Evolutionary conservation across 441 rosid species (phyloP).

Genomic region (Adansonia grandidieri): DNA sequence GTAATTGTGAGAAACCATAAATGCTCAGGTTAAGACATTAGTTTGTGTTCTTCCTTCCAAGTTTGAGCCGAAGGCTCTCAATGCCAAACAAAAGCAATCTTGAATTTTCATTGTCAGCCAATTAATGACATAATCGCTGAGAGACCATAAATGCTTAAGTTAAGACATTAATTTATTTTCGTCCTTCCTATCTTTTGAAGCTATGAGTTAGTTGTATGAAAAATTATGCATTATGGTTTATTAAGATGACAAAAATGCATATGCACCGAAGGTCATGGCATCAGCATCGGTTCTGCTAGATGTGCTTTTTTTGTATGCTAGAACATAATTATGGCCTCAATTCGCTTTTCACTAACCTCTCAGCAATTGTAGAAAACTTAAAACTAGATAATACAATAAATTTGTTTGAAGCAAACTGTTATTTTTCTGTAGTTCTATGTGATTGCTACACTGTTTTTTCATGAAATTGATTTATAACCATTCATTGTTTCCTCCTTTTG

Average conservation of each 20-base stretch:
- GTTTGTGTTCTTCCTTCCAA: not conserved
- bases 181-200: not conserved
- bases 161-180: slow-evolving; percentile 1
- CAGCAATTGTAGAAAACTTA: slow-evolving; percentile 1
- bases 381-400: not conserved
- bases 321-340: slow-evolving; percentile 4
- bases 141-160: not conserved
- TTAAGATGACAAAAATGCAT: slow-evolving; percentile 1
- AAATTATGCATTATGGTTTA: not conserved
- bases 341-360: not conserved
- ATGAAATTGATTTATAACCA: not conserved
- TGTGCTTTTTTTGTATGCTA: not conserved
- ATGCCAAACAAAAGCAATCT: slow-evolving; percentile 13
- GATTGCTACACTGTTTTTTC: slow-evolving; percentile 5
- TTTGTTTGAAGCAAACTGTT: not conserved
- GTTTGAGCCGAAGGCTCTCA: not conserved
- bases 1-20: not conserved
- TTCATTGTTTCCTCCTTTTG: not conserved
- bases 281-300: not conserved
- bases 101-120: not conserved
- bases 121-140: slow-evolving; percentile 3
- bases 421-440: not conserved
- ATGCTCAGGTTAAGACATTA: not conserved
- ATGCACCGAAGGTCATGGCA: not conserved
- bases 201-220: not conserved